phyloP scores from a whole-genome alignment of 139 green algal species.

The Coccomyxa sp. region DNA sequence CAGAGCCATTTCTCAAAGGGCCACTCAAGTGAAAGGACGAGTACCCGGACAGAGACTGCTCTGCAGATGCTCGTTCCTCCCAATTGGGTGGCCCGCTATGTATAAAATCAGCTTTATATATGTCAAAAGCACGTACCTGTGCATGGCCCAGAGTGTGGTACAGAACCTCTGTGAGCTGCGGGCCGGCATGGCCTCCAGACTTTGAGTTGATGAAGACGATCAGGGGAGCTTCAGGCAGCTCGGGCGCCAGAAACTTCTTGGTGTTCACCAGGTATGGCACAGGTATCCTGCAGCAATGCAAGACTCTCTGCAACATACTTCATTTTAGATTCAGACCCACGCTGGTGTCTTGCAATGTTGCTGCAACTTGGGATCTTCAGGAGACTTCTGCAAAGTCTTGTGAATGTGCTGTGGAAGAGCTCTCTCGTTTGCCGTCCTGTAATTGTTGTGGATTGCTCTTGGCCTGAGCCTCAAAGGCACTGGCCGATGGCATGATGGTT shows the following conservation, averaged over 20 bases:
- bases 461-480: not conserved
- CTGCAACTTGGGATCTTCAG: not conserved
- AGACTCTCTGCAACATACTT: not conserved
- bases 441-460: not conserved
- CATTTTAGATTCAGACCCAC: not conserved
- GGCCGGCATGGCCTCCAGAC: slow-evolving; percentile 64
- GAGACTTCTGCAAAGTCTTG: not conserved
- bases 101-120: too few species aligned
- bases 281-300: slow-evolving; percentile 36
- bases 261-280: slow-evolving; percentile 26
- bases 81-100: too few species aligned
- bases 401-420: not conserved
- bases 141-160: slow-evolving; percentile 51
- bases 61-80: too few species aligned
- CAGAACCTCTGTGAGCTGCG: slow-evolving; percentile 56
- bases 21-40: too few species aligned
- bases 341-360: not conserved
- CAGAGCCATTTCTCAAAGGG: too few species aligned
- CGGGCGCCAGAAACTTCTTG: slow-evolving; percentile 23
- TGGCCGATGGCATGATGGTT: not conserved
- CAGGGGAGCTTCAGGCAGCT: slow-evolving; percentile 51
- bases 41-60: too few species aligned
- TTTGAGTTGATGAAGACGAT: slow-evolving; percentile 85
- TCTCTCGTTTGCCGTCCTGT: not conserved
- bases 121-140: slow-evolving; percentile 40